phyloP scores from a whole-genome alignment of 805 yeast genomes.

The Yamadazyma phyllophila region DNA sequence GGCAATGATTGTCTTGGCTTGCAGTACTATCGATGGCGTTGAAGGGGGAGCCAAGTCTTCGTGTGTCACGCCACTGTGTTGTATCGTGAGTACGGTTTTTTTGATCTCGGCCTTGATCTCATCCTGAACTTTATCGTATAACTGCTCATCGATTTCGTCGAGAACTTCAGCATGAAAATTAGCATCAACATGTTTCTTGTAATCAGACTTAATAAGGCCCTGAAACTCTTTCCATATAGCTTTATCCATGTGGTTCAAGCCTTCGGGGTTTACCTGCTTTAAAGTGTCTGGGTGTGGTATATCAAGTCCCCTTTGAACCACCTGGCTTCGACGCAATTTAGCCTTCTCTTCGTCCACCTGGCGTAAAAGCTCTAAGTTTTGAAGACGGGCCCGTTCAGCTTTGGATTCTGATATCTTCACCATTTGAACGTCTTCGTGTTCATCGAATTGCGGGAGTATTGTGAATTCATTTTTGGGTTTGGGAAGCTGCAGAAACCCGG shows the following conservation, averaged over 20 bases:
- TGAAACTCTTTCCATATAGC: conserved; percentile 30
- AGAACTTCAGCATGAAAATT: conserved; percentile 16
- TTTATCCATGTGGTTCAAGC: conserved; percentile 12
- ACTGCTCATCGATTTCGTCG: conserved; percentile 33
- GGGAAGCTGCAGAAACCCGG: conserved; percentile 29
- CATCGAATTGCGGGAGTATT: conserved; percentile 31
- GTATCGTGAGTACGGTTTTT: background rate
- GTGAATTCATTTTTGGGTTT: conserved; percentile 37
- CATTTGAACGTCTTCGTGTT: conserved; percentile 15
- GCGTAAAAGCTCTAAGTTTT: conserved; percentile 21
- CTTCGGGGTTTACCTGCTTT: background rate
- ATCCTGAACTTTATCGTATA: conserved; percentile 14
- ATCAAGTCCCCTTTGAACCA: conserved; percentile 43
- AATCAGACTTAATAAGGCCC: conserved; percentile 43
- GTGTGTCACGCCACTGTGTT: background rate
- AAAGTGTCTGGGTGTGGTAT: conserved; percentile 34
- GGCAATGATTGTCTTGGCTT: background rate
- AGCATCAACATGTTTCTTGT: conserved; percentile 26
- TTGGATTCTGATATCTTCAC: conserved; percentile 25
- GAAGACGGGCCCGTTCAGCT: conserved; percentile 19
- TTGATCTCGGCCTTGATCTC: background rate
- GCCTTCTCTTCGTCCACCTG: conserved; percentile 28
- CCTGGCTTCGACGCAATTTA: conserved; percentile 44
- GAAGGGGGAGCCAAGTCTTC: background rate
- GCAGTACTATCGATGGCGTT: too few relatives aligned